Evolutionary conservation across 2,329 filamentous ascomycete genomes (phyloP), one percentile per base, ranked within the genome.

Genomic region (Fusarium hostae): DNA sequence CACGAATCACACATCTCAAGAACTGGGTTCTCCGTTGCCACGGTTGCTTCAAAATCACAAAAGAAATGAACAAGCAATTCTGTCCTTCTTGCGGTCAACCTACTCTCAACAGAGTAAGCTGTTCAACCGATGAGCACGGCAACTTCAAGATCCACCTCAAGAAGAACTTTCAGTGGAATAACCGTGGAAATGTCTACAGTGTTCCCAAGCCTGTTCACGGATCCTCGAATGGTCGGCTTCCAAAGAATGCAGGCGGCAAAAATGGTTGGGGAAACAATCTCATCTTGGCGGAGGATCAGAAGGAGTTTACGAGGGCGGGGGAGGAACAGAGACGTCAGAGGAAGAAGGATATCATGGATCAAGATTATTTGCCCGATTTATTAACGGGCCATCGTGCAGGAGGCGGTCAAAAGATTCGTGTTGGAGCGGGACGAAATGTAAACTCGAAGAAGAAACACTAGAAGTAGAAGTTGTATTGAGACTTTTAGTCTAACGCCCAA

Each of bases 111-210:
- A 90, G 95, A 69, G 92, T 95, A 0, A 92, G 92, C 28, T 98
- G 95, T 86, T 92, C 92, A 32, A 98, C 94, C 6, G 91, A 95
- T 77, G 85, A 90, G 30, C 88, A 90, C 55, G 96, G 96, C 56
- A 89, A 91, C 75, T 97, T 98, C 84, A 90, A 88, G 65, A 82
- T 99, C 66, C 93, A 98, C 79, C 85, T 99, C 66, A 97, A 97
- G 86, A 91, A 91, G 82, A 97, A 97, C 81, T 97, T 96, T 86
- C 94, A 98, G 83, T 97, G 92, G 91, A 98, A 97, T 82, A 97
- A 92, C 74, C 88, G 95, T 28, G 96, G 96, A 57, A 96, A 98
- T 81, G 89, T 94, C 40, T 99, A 92, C 85, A 97, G 94, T 80
- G 90, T 99, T 47, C 96, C 96, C 2, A 98, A 98, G 84, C 93